Evolutionary conservation across 805 yeast species (phyloP).

Genomic region (Torulaspora indica): DNA sequence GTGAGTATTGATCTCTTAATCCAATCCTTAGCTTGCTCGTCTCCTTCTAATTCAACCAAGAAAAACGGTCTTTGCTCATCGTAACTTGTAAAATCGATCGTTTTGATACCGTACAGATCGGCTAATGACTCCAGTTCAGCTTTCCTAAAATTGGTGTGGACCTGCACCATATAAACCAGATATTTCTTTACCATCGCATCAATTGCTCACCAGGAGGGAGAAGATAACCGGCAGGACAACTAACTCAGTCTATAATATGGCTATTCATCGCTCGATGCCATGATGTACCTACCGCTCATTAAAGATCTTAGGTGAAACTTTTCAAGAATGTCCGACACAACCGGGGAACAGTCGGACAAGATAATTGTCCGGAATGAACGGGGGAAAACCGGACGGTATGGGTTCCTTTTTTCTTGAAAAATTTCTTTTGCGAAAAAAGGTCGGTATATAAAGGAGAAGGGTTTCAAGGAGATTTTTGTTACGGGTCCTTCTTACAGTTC

Average conservation of each 20-base stretch:
- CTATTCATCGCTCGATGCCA: constrained; percentile 5
- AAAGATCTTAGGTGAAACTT: not conserved
- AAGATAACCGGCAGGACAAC: not conserved
- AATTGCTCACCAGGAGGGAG: not conserved
- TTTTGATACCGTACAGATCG: constrained; percentile 46
- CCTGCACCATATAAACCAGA: constrained; percentile 79
- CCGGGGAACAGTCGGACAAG: not conserved
- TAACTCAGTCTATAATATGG: not conserved
- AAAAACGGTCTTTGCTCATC: constrained; percentile 64
- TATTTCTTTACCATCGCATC: constrained; percentile 40
- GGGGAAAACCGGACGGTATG: not conserved
- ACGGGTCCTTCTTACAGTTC: not conserved
- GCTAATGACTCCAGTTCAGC: constrained; percentile 88
- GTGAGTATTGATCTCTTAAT: constrained; percentile 64
- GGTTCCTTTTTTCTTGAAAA: not conserved
- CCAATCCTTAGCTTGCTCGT: constrained; percentile 59
- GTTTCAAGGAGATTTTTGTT: not conserved
- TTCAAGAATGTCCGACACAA: not conserved
- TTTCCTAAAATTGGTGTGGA: constrained; percentile 67
- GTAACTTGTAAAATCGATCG: constrained; percentile 56
- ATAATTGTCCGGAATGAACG: not conserved
- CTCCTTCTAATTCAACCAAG: constrained; percentile 59
- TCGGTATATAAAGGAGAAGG: constrained; percentile 7
- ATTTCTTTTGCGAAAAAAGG: not conserved
- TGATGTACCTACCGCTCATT: not conserved